These are phyloP conservation scores for Malus hybrid DNA, from an alignment of 331 rosid species.

Conservation along the genomic window DNA sequence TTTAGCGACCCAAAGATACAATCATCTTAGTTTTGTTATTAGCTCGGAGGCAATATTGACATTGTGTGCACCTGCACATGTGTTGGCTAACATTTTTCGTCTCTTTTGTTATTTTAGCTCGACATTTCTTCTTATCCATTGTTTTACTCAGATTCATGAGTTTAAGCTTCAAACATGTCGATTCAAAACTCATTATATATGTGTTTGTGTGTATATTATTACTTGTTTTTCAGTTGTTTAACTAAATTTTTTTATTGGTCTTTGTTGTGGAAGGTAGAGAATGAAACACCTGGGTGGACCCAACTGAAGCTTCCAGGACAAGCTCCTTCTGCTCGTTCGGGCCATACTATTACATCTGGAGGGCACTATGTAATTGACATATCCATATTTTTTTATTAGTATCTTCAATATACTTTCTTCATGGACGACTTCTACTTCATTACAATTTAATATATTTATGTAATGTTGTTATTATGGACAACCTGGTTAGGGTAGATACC, in stretches of 20 bases:
- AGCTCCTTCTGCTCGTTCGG: slow-evolving; percentile 92
- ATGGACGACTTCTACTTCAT: neutral
- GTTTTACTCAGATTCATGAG: neutral
- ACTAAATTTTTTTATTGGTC: slow-evolving; percentile 27
- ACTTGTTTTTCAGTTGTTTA: slow-evolving; percentile 7
- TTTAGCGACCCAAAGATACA: neutral
- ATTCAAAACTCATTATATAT: neutral
- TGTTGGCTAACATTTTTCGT: neutral
- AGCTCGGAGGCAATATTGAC: neutral
- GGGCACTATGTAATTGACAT: slow-evolving; percentile 71
- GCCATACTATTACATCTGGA: slow-evolving; percentile 76
- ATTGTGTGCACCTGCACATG: neutral
- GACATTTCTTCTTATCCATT: too few relatives aligned
- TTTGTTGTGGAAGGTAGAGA: slow-evolving; percentile 84
- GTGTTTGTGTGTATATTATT: neutral
- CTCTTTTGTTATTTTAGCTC: neutral
- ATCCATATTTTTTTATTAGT: neutral
- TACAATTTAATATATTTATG: neutral
- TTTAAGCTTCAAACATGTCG: neutral
- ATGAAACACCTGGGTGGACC: slow-evolving; percentile 95
- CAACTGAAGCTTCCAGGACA: slow-evolving; percentile 98
- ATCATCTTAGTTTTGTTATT: neutral
- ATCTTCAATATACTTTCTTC: slow-evolving; percentile 13
- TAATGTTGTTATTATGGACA: neutral
- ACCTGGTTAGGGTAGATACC: neutral